phyloP scores from a whole-genome alignment of 805 yeast species.

The Yarrowia hollandica region DNA sequence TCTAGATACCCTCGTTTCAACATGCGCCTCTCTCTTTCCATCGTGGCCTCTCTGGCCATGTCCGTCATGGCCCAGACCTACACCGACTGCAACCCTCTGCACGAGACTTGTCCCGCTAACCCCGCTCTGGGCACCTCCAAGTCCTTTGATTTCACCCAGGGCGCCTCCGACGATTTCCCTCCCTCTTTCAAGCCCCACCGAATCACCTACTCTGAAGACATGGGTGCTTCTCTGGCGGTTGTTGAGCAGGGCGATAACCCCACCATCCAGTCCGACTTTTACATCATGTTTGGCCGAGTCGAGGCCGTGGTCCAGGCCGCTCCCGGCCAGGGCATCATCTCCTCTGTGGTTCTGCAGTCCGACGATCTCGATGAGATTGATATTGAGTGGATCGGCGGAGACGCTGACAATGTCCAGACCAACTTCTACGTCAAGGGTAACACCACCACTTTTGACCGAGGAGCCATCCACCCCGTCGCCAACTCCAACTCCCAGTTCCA shows the following conservation, averaged over 20 bases:
- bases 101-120: slow-evolving; percentile 49
- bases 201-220: slow-evolving; percentile 46
- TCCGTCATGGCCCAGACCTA: slow-evolving; percentile 37
- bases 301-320: slow-evolving; percentile 74
- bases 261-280: slow-evolving; percentile 70
- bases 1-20: background rate
- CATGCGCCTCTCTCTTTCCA: slow-evolving; percentile 6
- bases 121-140: slow-evolving; percentile 63
- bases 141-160: slow-evolving; percentile 52
- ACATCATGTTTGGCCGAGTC: slow-evolving; percentile 85
- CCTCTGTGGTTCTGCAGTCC: slow-evolving; percentile 75
- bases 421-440: slow-evolving; percentile 77
- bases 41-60: slow-evolving; percentile 16
- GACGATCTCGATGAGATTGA: slow-evolving; percentile 92
- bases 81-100: slow-evolving; percentile 50
- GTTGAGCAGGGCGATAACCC: slow-evolving; percentile 73
- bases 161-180: slow-evolving; percentile 43
- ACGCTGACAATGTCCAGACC: slow-evolving; percentile 69
- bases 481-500: slow-evolving; percentile 62
- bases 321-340: slow-evolving; percentile 75
- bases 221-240: slow-evolving; percentile 64
- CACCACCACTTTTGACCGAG: slow-evolving; percentile 75
- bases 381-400: slow-evolving; percentile 84
- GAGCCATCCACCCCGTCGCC: slow-evolving; percentile 56
- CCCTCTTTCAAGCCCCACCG: slow-evolving; percentile 41